A percentile compares a stretch with the other conserved stretches of the same genome.
Evolutionary conservation across 2,329 filamentous ascomycete genomes (phyloP).

Genomic region (Fusarium torulosum): DNA sequence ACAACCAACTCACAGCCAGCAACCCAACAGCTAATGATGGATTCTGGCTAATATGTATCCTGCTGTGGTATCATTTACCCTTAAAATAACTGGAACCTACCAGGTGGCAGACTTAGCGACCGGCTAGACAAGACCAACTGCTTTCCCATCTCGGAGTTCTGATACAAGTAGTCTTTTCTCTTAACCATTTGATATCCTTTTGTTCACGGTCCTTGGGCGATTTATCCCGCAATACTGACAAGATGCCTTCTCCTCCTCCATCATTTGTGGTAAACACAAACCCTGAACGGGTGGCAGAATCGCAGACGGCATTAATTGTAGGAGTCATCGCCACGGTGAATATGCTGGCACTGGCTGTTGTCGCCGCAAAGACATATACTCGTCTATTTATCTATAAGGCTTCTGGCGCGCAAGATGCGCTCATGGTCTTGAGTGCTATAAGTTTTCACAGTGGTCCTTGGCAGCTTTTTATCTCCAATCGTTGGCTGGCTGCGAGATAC

Average conservation of each 20-base stretch:
- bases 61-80: background rate
- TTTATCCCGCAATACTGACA: background rate
- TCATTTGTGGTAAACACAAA: background rate
- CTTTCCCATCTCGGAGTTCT: background rate
- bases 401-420: background rate
- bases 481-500: background rate
- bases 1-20: too few relatives aligned
- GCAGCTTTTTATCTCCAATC: too few relatives aligned
- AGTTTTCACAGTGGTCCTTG: background rate
- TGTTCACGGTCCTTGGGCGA: background rate
- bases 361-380: background rate
- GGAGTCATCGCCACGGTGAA: background rate
- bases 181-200: too few relatives aligned
- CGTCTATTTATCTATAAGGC: background rate
- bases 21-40: too few relatives aligned
- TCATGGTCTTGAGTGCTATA: conserved; percentile 2
- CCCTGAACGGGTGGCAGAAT: background rate
- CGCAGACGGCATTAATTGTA: background rate
- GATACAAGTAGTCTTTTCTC: too few relatives aligned
- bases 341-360: background rate
- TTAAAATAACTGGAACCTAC: background rate
- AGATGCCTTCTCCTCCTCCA: background rate
- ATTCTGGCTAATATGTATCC: background rate
- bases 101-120: background rate
- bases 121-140: background rate